Conservation (phyloP, 2,329 filamentous ascomycete species). For the Claviceps sp. region DNA sequence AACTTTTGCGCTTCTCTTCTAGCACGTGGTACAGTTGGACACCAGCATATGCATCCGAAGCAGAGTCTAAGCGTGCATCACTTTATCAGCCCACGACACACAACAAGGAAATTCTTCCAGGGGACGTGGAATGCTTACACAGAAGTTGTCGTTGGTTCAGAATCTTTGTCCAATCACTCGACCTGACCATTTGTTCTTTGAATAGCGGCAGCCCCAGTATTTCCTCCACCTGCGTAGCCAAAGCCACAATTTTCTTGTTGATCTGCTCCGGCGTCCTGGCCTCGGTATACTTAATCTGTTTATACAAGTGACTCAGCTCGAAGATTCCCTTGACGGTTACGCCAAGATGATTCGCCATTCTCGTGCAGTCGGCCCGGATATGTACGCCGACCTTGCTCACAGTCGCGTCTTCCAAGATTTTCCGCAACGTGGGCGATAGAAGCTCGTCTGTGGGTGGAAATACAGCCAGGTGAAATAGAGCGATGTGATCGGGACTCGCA, state of each 20-base stretch:
- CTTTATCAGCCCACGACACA: neutral
- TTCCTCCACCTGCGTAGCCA: conserved; percentile 58
- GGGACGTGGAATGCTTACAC: conserved; percentile 38
- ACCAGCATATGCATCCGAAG: conserved; percentile 71
- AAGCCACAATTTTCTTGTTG: conserved; percentile 50
- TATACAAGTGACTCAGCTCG: conserved; percentile 74
- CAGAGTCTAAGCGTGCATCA: conserved; percentile 42
- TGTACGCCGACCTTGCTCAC: conserved; percentile 67
- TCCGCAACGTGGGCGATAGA: conserved; percentile 55
- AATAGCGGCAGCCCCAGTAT: conserved; percentile 60
- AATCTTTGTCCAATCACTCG: conserved; percentile 57
- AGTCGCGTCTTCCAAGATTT: conserved; percentile 55
- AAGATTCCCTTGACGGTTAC: conserved; percentile 55
- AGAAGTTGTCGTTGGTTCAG: conserved; percentile 52
- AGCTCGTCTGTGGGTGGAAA: conserved; percentile 43
- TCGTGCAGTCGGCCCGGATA: conserved; percentile 57
- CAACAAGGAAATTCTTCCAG: conserved; percentile 5
- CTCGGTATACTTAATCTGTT: conserved; percentile 54
- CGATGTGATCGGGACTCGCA: conserved; percentile 62
- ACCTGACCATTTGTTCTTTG: conserved; percentile 58
- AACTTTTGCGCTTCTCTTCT: conserved; percentile 50
- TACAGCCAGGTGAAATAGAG: conserved; percentile 65
- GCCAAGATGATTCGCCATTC: conserved; percentile 51
- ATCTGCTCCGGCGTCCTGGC: conserved; percentile 38
- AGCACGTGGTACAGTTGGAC: conserved; percentile 60